Conservation (phyloP, 2,329 filamentous ascomycete genomes). For the Dothistroma septosporum region DNA sequence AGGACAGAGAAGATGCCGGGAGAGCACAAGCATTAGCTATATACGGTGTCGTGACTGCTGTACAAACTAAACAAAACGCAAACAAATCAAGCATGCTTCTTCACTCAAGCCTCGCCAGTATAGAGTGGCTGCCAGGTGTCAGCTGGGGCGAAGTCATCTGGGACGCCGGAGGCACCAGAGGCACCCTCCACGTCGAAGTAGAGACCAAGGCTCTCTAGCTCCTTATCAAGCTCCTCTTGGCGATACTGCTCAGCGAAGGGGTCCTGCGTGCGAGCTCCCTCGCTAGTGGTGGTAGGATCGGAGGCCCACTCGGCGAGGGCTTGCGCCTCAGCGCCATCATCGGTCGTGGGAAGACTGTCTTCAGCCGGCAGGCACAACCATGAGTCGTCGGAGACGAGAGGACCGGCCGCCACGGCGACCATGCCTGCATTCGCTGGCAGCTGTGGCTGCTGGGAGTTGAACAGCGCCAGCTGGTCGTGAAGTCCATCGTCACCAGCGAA, state of each 20-base stretch:
- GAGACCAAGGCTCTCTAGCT: not conserved
- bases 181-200: not conserved
- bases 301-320: slow-evolving; percentile 1
- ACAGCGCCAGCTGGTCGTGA: slow-evolving; percentile 2
- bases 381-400: not conserved
- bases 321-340: not conserved
- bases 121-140: not conserved
- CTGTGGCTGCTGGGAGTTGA: slow-evolving; percentile 2
- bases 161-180: not conserved
- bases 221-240: slow-evolving; percentile 2
- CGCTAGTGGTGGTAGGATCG: not conserved
- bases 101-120: slow-evolving; percentile 1
- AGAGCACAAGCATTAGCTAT: slow-evolving; percentile 4
- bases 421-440: not conserved
- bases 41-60: slow-evolving; percentile 6
- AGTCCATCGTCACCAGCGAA: slow-evolving; percentile 6
- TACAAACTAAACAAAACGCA: slow-evolving; percentile 2
- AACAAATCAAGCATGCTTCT: not conserved
- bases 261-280: not conserved
- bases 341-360: not conserved
- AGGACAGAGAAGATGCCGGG: not conserved
- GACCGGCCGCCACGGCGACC: not conserved
- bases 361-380: not conserved
- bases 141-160: slow-evolving; percentile 2
- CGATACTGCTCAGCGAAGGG: slow-evolving; percentile 3